Conservation (phyloP, 1,284 basidiomycete species). For the Mixia osmundae region DNA sequence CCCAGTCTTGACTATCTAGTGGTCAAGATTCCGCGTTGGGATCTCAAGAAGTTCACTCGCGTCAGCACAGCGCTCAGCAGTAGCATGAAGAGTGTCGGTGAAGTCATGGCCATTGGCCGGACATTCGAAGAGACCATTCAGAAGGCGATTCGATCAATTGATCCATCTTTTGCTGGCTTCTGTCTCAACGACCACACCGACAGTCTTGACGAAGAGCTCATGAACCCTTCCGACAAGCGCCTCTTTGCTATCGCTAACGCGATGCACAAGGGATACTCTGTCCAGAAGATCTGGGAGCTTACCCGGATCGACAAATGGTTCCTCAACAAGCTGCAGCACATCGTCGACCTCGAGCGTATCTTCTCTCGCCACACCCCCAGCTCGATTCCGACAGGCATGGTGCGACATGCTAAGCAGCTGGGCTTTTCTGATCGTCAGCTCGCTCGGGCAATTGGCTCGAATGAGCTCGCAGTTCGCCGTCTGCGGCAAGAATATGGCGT, state of each 20-base stretch:
- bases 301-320: conserved; percentile 98
- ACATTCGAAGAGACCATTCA: conserved; percentile 97
- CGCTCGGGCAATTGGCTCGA: conserved; percentile 53
- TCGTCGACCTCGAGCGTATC: conserved; percentile 52
- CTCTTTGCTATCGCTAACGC: conserved; percentile 77
- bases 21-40: conserved; percentile 97
- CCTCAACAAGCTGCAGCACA: conserved; percentile 60
- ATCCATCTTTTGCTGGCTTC: conserved; percentile 83
- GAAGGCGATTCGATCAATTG: conserved; percentile 89
- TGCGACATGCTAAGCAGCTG: conserved; percentile 73
- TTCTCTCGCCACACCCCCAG: conserved; percentile 28
- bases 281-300: conserved; percentile 91
- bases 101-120: conserved; percentile 96
- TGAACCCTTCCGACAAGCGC: conserved; percentile 73
- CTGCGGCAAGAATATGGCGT: conserved; percentile 65
- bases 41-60: conserved; percentile 87
- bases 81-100: conserved; percentile 97
- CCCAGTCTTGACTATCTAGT: conserved; percentile 90
- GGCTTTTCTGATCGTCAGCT: conserved; percentile 91
- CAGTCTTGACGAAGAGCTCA: conserved; percentile 50
- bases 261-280: conserved; percentile 67
- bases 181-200: conserved; percentile 50
- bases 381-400: conserved; percentile 34
- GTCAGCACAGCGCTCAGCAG: conserved; percentile 69
- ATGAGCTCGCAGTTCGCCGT: conserved; percentile 65